Percentiles rank a stretch among this genome's conserved stretches.
Evolutionary conservation across 371 early-diverging fungal genomes (phyloP).

Genomic region (Rhizopus stolonifer): DNA sequence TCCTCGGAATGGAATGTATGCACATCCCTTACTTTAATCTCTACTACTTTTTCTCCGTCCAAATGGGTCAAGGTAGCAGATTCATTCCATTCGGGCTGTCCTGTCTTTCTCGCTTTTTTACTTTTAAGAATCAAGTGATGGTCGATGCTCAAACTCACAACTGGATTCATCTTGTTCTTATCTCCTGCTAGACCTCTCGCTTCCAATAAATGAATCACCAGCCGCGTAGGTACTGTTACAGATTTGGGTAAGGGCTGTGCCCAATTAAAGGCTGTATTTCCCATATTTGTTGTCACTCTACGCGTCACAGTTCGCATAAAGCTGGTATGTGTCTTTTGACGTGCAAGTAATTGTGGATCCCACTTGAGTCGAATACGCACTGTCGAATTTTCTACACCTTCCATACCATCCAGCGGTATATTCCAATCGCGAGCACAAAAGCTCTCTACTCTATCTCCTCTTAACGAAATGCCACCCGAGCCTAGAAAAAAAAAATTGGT

Average conservation of each 20-base stretch:
- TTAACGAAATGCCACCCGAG: conserved; percentile 42
- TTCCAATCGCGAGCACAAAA: conserved; percentile 33
- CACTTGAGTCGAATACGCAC: conserved; percentile 42
- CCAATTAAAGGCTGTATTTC: conserved; percentile 24
- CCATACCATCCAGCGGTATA: conserved; percentile 43
- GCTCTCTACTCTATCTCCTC: conserved; percentile 44
- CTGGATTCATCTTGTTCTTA: conserved; percentile 56
- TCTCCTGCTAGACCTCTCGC: conserved; percentile 54
- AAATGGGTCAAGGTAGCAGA: neutral
- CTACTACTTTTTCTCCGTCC: conserved; percentile 24
- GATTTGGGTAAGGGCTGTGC: conserved; percentile 11
- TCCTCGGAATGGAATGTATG: conserved; percentile 64
- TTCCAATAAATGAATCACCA: conserved; percentile 48
- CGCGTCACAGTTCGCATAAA: conserved; percentile 24
- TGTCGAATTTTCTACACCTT: conserved; percentile 30
- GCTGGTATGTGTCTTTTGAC: conserved; percentile 37
- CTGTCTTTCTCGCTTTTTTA: conserved; percentile 69
- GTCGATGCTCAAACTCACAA: conserved; percentile 47
- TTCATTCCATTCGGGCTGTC: conserved; percentile 65
- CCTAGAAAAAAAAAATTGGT: conserved; percentile 10
- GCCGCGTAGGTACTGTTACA: neutral
- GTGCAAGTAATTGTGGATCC: conserved; percentile 44
- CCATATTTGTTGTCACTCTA: conserved; percentile 23
- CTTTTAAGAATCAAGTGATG: conserved; percentile 66
- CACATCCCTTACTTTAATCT: conserved; percentile 64